phyloP scores from a whole-genome alignment of 768 basidiomycete species.

The Hebeloma cylindrosporum region DNA sequence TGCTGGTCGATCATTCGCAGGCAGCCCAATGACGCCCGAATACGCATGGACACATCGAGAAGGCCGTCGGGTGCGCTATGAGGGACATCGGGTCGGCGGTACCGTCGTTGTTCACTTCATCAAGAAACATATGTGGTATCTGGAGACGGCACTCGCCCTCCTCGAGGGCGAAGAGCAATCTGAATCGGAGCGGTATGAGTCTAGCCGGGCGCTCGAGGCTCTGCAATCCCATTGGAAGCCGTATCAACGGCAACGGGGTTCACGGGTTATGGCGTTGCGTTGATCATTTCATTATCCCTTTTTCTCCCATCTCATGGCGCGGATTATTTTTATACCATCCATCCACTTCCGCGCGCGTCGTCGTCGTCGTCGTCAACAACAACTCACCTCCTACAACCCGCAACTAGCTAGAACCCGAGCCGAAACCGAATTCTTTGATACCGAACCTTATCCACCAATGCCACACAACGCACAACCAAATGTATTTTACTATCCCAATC shows the following conservation, averaged over 20 bases:
- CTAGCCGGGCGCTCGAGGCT: slow-evolving; percentile 14
- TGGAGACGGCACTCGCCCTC: slow-evolving; percentile 89
- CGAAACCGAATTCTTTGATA: too few relatives aligned
- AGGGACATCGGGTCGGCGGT: slow-evolving; percentile 76
- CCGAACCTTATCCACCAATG: too few relatives aligned
- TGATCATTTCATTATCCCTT: neutral
- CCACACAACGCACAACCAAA: too few relatives aligned
- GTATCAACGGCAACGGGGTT: slow-evolving; percentile 8
- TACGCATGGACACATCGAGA: slow-evolving; percentile 75
- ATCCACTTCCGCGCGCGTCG: neutral
- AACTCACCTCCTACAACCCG: too few relatives aligned
- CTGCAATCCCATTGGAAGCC: neutral
- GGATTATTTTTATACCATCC: slow-evolving; percentile 7
- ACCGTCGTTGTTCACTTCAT: slow-evolving; percentile 96
- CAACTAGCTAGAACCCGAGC: too few relatives aligned
- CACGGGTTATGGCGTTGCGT: too few relatives aligned
- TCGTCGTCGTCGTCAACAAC: too few relatives aligned
- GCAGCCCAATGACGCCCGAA: slow-evolving; percentile 55
- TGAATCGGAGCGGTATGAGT: slow-evolving; percentile 47
- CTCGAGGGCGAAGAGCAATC: slow-evolving; percentile 77
- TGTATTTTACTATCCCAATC: too few relatives aligned
- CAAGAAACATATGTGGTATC: slow-evolving; percentile 96
- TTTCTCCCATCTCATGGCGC: neutral
- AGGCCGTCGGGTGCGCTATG: slow-evolving; percentile 64
- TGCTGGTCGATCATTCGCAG: slow-evolving; percentile 31